Evolutionary conservation across 768 basidiomycete genomes (phyloP).

Genomic region (Russula olivacea): DNA sequence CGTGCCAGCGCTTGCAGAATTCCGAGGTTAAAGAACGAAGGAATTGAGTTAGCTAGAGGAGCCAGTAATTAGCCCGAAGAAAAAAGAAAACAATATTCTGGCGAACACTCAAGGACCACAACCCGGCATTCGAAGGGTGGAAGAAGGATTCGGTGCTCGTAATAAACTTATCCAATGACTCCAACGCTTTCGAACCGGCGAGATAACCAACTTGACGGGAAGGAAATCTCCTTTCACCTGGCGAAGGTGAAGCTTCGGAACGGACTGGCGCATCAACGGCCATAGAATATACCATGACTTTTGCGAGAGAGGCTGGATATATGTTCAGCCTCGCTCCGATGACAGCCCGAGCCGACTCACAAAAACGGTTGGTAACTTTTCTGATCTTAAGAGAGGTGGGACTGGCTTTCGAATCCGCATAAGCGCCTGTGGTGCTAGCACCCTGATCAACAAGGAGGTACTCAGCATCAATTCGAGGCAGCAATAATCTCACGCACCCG

Average conservation of each 20-base stretch:
- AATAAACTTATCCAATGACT: constrained; percentile 79
- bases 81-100: not conserved
- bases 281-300: constrained; percentile 86
- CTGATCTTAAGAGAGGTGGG: constrained; percentile 57
- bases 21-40: constrained; percentile 66
- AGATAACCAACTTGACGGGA: constrained; percentile 48
- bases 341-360: constrained; percentile 35
- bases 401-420: constrained; percentile 61
- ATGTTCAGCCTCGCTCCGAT: constrained; percentile 5
- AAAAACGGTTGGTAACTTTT: constrained; percentile 59
- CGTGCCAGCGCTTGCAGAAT: constrained; percentile 72
- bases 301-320: constrained; percentile 52
- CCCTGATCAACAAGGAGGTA: constrained; percentile 37
- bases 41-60: constrained; percentile 54
- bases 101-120: constrained; percentile 65
- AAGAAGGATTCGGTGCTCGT: constrained; percentile 93
- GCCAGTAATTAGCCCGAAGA: constrained; percentile 1
- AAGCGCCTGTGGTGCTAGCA: constrained; percentile 56
- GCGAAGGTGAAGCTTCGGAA: constrained; percentile 34
- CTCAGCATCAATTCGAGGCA: constrained; percentile 1
- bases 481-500: constrained; percentile 39
- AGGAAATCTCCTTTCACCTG: constrained; percentile 28
- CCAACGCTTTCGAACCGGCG: constrained; percentile 82
- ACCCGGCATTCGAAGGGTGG: constrained; percentile 89
- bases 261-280: constrained; percentile 68